Base-by-base conservation (phyloP, 495 filamentous ascomycete species). In the Penicillium lividum region DNA sequence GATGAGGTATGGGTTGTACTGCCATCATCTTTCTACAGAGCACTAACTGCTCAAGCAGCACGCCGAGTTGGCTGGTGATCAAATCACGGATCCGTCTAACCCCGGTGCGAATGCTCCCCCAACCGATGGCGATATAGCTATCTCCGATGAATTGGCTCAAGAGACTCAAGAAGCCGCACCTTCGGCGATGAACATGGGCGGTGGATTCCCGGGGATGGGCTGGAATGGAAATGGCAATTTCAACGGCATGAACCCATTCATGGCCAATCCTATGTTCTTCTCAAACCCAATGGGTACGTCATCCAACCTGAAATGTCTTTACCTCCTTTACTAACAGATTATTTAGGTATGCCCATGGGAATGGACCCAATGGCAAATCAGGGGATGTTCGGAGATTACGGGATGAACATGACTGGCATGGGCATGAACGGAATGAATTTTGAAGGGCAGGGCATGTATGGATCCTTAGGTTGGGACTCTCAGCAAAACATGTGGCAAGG, bases 321-420 rank as follows among this genome's bases (percentile, higher is more conserved):
- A 27, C 18, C 16, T 7, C 27, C 6, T 27, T 31, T 46, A 56
- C 56, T 66, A 29, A 55, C 59, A 64, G 60, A 65, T 48, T 11
- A n/a, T 49, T 25, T 56, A 89, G 89, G 83, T 64, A 91, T 91
- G 87, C 78, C 85, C 68, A 91, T 93, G 86, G 78, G 77, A 69
- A 92, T 96, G 89, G 90, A 92, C 80, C 90, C 89, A 65, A 93
- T 93, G 89, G 80, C 91, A 84, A 78, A 77, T 73, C 89, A 94
- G 75, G 87, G 84, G 72, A 93, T 95, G 88, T 90, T 89, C 83
- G 87, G 89, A 73, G 90, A 88, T 57, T 93, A 86, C 77, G 87
- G 87, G 79, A 92, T 92, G 89, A 90, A 88, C 83, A 93, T 93
- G 88, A 87, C 86, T 84, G 88, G 87, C 80, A 92, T 92, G 90